These are phyloP conservation scores for Capronia epimyces DNA, from an alignment of 2,329 filamentous ascomycete species.

Conservation along the genomic window DNA sequence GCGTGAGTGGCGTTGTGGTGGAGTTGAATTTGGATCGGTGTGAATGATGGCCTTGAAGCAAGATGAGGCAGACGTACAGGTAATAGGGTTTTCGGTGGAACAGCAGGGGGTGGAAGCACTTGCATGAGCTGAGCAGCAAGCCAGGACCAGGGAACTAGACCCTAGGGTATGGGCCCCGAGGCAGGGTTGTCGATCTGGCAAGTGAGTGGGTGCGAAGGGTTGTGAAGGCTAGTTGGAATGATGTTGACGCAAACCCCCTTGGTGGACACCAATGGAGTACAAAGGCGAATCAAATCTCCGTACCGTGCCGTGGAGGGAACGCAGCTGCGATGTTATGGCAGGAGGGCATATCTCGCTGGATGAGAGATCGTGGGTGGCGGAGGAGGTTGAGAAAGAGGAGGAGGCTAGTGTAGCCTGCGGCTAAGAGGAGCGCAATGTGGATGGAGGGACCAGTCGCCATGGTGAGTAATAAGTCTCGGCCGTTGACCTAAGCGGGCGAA, in stretches of 20 bases:
- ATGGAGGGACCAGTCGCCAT: background rate
- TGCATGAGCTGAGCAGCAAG: background rate
- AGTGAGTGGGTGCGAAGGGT: background rate
- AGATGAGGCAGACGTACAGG: constrained; percentile 4
- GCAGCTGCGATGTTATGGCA: background rate
- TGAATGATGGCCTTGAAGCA: constrained; percentile 2
- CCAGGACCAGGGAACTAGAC: constrained; percentile 10
- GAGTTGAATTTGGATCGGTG: constrained; percentile 5
- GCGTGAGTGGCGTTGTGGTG: constrained; percentile 13
- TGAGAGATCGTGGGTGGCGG: background rate
- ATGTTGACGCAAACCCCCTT: constrained; percentile 8
- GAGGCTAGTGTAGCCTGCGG: background rate
- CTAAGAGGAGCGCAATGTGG: background rate
- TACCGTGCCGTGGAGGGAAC: constrained; percentile 4
- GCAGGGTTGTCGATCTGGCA: constrained; percentile 17
- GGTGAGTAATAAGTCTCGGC: background rate
- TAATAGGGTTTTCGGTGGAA: constrained; percentile 16
- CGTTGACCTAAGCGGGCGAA: background rate
- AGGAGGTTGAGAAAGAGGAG: background rate
- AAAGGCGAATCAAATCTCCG: constrained; percentile 24
- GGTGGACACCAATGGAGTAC: constrained; percentile 15
- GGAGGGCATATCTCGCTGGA: background rate
- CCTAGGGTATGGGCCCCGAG: background rate
- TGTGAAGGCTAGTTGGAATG: constrained; percentile 2
- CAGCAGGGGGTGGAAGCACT: constrained; percentile 1